Base-by-base conservation (phyloP, 1,139 yeast species). In the Yamadazyma taylorii region DNA sequence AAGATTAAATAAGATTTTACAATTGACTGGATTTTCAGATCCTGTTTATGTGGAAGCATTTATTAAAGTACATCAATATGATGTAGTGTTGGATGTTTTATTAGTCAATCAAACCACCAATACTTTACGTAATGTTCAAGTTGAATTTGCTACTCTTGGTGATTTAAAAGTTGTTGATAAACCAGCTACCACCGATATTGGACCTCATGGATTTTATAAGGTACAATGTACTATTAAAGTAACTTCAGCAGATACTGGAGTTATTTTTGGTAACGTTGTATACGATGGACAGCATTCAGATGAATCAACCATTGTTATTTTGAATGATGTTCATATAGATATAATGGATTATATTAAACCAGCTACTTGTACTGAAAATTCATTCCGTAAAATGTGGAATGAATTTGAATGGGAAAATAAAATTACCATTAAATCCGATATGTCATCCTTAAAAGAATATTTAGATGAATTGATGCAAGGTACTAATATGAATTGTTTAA, bases 381-480 rank as follows among this genome's bases (percentile, higher is more conserved):
- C 79, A 50, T 94, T 94, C 86, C 86, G 98, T 55, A 79, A 82
- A 53, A 90, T 90, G 97, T 94, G 99, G 99, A 87, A 89, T 60
- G 97, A 90, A 61, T 94, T 94, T 60, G 99, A 94, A 67, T 94
- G 99, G 99, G 99, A 94, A 65, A 94, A 94, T 69, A 94, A 94
- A 70, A 92, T 94, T 55, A 86, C 92, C 45, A 86, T 94, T 58
- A 83, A 85, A 52, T 81, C 95, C 3, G 73, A 72, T 39, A 73
- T 83, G 53, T 65, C 77, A 30, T 68, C 90, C 1, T 75, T 94
- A 56, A 84, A 83, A 56, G 87, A 79, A 35, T 94, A 88, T 65
- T 73, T 94, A 61, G 85, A 82, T 41, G 83, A 78, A 53, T 69
- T 94, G 54, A 72, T 88, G 67, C 72, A 74, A 45, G 92, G 89